Conservation (phyloP, 345 rosid species). For the Bruguiera gymnorhiza region DNA sequence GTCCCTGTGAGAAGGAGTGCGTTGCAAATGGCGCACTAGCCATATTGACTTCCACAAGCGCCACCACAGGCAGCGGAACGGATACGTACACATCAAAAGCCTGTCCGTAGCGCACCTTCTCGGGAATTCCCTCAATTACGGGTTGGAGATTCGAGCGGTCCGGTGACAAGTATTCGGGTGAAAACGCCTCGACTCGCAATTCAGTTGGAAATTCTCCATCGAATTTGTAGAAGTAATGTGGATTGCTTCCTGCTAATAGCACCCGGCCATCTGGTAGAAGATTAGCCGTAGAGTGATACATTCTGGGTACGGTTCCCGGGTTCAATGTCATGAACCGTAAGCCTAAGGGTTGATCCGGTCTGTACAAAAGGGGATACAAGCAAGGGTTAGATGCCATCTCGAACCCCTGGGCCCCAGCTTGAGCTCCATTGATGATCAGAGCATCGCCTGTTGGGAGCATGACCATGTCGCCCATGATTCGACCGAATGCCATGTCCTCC, state of each 20-base stretch:
- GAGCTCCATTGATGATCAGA: constrained; percentile 81
- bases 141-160: constrained; percentile 82
- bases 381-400: constrained; percentile 46
- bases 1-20: constrained; percentile 86
- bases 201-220: constrained; percentile 66
- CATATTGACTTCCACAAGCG: constrained; percentile 39
- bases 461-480: constrained; percentile 95
- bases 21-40: constrained; percentile 68
- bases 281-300: constrained; percentile 95
- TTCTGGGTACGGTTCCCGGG: constrained; percentile 72
- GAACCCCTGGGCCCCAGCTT: constrained; percentile 50
- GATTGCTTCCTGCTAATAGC: constrained; percentile 82
- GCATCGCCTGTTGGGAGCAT: constrained; percentile 76
- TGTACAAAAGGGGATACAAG: constrained; percentile 62
- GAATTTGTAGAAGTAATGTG: constrained; percentile 68
- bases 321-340: constrained; percentile 40
- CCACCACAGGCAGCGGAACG: constrained; percentile 71
- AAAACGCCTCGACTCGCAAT: constrained; percentile 78
- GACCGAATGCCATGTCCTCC: constrained; percentile 85
- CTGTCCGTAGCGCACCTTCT: constrained; percentile 25
- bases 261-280: constrained; percentile 79
- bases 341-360: constrained; percentile 42
- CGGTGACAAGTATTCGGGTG: constrained; percentile 70
- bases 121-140: constrained; percentile 23
- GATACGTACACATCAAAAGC: constrained; percentile 39